These are phyloP conservation scores for Flaveria sonorensis DNA, from an alignment of 129 eudicot genomes.

Conservation along the genomic window DNA sequence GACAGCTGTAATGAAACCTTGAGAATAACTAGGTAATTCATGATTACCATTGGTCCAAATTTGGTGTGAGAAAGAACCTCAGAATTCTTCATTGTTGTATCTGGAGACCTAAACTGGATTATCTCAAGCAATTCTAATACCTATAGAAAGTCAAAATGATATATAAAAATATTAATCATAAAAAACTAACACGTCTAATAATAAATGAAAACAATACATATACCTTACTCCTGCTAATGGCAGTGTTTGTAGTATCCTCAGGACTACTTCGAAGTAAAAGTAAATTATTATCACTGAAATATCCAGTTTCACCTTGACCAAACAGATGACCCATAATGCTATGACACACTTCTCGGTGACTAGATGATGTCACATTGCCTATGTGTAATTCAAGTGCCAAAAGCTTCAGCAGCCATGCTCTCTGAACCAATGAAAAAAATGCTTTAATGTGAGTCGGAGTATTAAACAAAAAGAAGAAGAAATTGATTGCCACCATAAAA, in stretches of 20 bases:
- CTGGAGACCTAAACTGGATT: constrained; percentile 89
- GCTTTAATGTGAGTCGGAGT: not conserved
- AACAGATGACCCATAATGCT: constrained; percentile 63
- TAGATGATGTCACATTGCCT: constrained; percentile 61
- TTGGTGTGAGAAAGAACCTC: constrained; percentile 64
- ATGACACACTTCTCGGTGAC: constrained; percentile 75
- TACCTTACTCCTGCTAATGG: constrained; percentile 75
- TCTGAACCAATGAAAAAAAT: constrained; percentile 45
- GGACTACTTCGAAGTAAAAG: constrained; percentile 39
- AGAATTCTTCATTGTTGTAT: constrained; percentile 65
- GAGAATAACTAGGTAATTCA: constrained; percentile 31
- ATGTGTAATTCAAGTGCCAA: constrained; percentile 80
- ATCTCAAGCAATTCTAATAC: constrained; percentile 85
- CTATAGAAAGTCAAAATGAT: constrained; percentile 37
- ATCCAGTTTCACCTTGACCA: constrained; percentile 46
- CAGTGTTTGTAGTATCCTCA: constrained; percentile 46
- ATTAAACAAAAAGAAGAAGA: not conserved
- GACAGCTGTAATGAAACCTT: not conserved
- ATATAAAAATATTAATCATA: not conserved
- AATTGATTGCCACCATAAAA: not conserved
- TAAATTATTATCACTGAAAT: constrained; percentile 38
- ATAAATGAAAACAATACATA: not conserved
- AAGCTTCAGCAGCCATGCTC: constrained; percentile 98
- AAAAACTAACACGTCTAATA: not conserved
- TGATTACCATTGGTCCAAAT: constrained; percentile 70